Evolutionary conservation across 495 filamentous ascomycete genomes (phyloP), one percentile per base, ranked within the genome.

Genomic region (Lasiosphaeriaceae sp.): DNA sequence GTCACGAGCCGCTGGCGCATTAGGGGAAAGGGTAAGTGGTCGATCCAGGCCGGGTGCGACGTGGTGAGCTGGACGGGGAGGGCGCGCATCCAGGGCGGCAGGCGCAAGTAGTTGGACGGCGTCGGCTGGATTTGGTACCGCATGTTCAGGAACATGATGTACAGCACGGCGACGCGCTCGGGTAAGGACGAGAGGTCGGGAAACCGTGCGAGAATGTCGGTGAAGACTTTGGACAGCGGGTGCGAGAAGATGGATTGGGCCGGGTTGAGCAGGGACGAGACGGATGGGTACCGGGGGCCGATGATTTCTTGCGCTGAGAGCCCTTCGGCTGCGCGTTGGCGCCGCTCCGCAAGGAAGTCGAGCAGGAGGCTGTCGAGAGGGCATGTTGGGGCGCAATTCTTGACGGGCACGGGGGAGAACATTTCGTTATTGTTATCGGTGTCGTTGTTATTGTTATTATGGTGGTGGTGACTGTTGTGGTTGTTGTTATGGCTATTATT

Each of bases 141-240:
- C 86, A 92, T 90, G 50, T 90, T 64, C 9, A 90, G 80, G 68
- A 92, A 93, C 89, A 92, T 93, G 64, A 81, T 70, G 61, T 87
- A 90, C n/a, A 93, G 76, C 6, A 91, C 80, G 17, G 84, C 89
- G 3, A 92, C 82, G 61, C 88, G 85, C 67, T 92, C 90, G 4
- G 90, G 90, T 0, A 92, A 77, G 2, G 72, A 71, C 12, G 72
- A 73, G 8, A 95, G 79, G 56, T 85, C 83, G 0, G 90, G 88
- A 59, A 93, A 92, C 21, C 83, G 85, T 39, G 81, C 73, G 1
- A 93, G 74, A 56, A 94, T 89, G 66, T 93, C 90, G 22, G 87
- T 91, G 63, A 93, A 88, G 9, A 94, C 83, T 60, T 87, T 89
- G 19, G 88, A 91, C 2, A 93, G 76, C 0, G 88, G 87, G 63